Conservation (phyloP, 306 rosid species). For the Medicago ruthenica region DNA sequence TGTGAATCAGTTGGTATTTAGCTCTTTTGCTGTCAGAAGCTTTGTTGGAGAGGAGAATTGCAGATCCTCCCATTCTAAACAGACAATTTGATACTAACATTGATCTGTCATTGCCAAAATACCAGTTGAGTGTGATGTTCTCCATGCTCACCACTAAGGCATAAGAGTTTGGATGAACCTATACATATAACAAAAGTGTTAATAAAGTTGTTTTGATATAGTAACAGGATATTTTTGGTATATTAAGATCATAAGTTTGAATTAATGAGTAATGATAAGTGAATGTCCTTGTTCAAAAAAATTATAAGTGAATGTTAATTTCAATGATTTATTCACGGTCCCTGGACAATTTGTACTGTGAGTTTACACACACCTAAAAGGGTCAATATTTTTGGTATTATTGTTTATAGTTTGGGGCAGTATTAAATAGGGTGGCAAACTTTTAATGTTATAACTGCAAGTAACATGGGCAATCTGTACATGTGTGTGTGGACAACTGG, state of each 20-base stretch:
- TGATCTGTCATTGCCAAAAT: constrained; percentile 75
- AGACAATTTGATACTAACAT: constrained; percentile 89
- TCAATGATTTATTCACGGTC: neutral
- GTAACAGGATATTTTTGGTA: neutral
- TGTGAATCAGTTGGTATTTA: constrained; percentile 80
- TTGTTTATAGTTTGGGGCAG: constrained; percentile 1
- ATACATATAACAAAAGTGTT: neutral
- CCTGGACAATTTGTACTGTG: neutral
- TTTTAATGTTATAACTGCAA: constrained; percentile 44
- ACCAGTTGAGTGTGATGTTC: constrained; percentile 89
- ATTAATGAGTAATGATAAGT: too few relatives aligned
- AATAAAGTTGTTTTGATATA: neutral
- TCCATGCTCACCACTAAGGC: constrained; percentile 93
- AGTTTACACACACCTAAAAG: constrained; percentile 1
- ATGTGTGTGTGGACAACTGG: constrained; percentile 32
- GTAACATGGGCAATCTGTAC: constrained; percentile 45
- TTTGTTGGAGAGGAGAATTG: constrained; percentile 75
- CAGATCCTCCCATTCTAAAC: constrained; percentile 81
- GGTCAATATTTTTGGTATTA: neutral
- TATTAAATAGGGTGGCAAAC: constrained; percentile 40
- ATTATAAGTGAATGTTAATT: neutral
- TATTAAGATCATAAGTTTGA: constrained; percentile 2
- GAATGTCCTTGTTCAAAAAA: too few relatives aligned
- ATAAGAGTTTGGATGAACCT: constrained; percentile 82
- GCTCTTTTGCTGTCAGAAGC: constrained; percentile 60